Conservation (phyloP, 352 stramenopile genomes). For the Phytophthora podocarpi region DNA sequence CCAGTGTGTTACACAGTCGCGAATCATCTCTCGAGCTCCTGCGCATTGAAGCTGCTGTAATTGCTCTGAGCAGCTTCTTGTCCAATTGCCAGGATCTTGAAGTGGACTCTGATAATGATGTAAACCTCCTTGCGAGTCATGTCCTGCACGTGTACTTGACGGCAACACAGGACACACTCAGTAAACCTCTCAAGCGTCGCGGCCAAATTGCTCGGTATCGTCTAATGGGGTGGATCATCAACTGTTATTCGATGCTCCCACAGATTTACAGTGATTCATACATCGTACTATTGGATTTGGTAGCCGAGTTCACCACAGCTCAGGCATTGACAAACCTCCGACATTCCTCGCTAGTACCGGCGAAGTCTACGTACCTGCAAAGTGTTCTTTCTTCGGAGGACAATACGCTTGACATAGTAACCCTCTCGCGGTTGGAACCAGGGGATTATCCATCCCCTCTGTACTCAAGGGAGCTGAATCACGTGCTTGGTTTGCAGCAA, state of each 20-base stretch:
- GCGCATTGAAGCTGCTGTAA: slow-evolving; percentile 81
- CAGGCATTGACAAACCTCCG: slow-evolving; percentile 78
- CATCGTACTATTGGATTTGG: slow-evolving; percentile 76
- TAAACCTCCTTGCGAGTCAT: slow-evolving; percentile 69
- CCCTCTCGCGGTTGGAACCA: slow-evolving; percentile 52
- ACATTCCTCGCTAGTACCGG: slow-evolving; percentile 58
- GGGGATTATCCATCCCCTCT: slow-evolving; percentile 69
- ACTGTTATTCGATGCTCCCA: slow-evolving; percentile 75
- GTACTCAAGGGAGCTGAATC: slow-evolving; percentile 82
- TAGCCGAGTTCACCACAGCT: slow-evolving; percentile 79
- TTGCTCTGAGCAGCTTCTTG: slow-evolving; percentile 71
- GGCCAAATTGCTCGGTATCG: slow-evolving; percentile 82
- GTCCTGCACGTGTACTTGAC: slow-evolving; percentile 75
- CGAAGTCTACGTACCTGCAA: slow-evolving; percentile 68
- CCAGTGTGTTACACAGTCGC: slow-evolving; percentile 76
- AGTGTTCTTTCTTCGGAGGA: slow-evolving; percentile 61
- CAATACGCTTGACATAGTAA: slow-evolving; percentile 67
- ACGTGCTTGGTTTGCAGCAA: slow-evolving; percentile 70
- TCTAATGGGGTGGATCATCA: slow-evolving; percentile 78
- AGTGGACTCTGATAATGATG: slow-evolving; percentile 38
- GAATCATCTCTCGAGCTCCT: slow-evolving; percentile 84
- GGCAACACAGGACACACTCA: slow-evolving; percentile 60
- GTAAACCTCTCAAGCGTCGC: slow-evolving; percentile 78
- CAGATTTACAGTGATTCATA: slow-evolving; percentile 85
- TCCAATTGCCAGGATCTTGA: slow-evolving; percentile 37